These are phyloP conservation scores for Ehretia macrophylla DNA, from an alignment of 257 asterid species.

Conservation along the genomic window DNA sequence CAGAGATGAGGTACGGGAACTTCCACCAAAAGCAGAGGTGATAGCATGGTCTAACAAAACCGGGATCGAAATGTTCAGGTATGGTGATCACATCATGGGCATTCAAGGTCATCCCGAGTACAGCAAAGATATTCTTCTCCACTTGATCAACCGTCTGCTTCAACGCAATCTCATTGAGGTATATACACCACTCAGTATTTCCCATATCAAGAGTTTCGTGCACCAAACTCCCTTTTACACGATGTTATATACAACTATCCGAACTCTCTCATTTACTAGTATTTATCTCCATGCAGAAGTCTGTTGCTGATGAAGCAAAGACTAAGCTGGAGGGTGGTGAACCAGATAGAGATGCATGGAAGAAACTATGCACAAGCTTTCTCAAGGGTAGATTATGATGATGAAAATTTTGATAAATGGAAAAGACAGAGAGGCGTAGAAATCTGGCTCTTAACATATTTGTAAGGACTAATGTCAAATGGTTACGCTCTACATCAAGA, in stretches of 20 bases:
- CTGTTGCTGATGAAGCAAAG: constrained; percentile 45
- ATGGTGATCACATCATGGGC: constrained; percentile 59
- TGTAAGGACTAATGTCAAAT: too few relatives aligned
- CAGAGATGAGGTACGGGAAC: constrained; percentile 59
- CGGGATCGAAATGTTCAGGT: constrained; percentile 55
- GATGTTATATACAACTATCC: too few relatives aligned
- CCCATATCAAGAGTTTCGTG: not conserved
- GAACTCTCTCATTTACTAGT: too few relatives aligned
- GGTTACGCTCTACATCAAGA: too few relatives aligned
- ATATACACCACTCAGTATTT: not conserved
- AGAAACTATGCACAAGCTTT: constrained; percentile 53
- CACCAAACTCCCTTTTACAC: too few relatives aligned
- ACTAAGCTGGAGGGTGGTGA: constrained; percentile 28
- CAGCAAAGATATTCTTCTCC: constrained; percentile 49
- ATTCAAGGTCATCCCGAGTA: constrained; percentile 77
- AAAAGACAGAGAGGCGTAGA: constrained; percentile 20
- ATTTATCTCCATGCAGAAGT: constrained; percentile 26
- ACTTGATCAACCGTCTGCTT: constrained; percentile 47
- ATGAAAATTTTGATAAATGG: not conserved
- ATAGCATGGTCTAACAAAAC: constrained; percentile 53
- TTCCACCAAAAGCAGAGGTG: constrained; percentile 55
- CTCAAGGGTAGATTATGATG: constrained; percentile 56
- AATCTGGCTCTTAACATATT: too few relatives aligned
- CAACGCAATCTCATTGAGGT: constrained; percentile 40
- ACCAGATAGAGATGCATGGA: constrained; percentile 52